phyloP scores from a whole-genome alignment of 2,329 filamentous ascomycete species.

The Cladophialophora bantiana region DNA sequence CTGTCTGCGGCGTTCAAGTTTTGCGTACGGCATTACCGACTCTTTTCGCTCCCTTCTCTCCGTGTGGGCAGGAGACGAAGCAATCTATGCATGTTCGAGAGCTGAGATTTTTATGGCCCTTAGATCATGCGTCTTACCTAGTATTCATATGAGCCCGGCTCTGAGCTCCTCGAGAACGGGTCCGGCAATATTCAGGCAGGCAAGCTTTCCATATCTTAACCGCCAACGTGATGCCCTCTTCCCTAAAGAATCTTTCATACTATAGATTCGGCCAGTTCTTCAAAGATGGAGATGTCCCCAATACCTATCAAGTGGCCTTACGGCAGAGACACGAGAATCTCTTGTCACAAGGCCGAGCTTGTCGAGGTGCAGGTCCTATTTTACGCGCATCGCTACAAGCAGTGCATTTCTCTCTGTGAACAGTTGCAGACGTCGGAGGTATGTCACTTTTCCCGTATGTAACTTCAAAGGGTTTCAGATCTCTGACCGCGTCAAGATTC shows the following conservation, averaged over 20 bases:
- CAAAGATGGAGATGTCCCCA: constrained; percentile 14
- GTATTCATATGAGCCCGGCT: background rate
- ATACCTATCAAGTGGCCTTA: constrained; percentile 12
- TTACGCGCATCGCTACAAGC: constrained; percentile 34
- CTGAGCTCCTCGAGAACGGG: background rate
- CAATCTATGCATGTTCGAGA: background rate
- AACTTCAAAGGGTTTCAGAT: background rate
- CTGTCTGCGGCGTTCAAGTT: background rate
- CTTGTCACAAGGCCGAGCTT: constrained; percentile 28
- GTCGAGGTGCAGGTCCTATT: constrained; percentile 32
- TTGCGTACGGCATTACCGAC: background rate
- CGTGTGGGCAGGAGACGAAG: background rate
- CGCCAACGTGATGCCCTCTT: background rate
- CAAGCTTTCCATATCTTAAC: background rate
- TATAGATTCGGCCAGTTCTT: background rate
- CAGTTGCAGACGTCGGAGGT: constrained; percentile 29
- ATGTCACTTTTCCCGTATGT: constrained; percentile 3
- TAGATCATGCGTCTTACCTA: background rate
- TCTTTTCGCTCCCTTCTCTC: background rate
- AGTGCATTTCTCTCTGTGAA: constrained; percentile 36
- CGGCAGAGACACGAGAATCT: constrained; percentile 17
- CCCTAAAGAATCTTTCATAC: background rate
- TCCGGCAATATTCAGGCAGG: constrained; percentile 8
- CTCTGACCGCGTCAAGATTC: constrained; percentile 26
- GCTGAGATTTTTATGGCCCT: background rate